Conservation (phyloP, 2,329 filamentous ascomycete genomes). For the Aspergillus alliaceus region DNA sequence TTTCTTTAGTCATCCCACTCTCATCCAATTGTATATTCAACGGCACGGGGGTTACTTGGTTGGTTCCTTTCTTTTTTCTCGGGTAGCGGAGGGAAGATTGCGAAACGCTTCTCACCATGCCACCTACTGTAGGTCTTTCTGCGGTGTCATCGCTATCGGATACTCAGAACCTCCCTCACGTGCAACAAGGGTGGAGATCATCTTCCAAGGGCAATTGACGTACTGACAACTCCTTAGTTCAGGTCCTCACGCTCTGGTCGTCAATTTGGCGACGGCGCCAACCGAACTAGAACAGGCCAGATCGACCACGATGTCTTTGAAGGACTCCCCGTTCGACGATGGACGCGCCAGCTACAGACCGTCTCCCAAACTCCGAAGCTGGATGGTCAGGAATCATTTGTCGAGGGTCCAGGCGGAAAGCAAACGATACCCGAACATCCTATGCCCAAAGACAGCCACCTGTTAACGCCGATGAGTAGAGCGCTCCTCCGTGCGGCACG, state of each 20-base stretch:
- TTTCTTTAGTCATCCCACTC: not conserved
- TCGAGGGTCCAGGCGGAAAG: constrained; percentile 27
- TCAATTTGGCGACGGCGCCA: constrained; percentile 50
- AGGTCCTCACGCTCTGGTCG: constrained; percentile 58
- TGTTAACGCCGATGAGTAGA: constrained; percentile 76
- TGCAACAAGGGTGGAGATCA: not conserved
- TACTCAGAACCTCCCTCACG: not conserved
- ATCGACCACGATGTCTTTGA: constrained; percentile 66
- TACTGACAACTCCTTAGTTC: constrained; percentile 45
- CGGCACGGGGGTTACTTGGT: not conserved
- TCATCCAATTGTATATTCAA: not conserved
- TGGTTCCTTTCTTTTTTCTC: not conserved
- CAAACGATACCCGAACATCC: constrained; percentile 67
- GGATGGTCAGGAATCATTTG: constrained; percentile 52
- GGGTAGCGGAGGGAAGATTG: constrained; percentile 10
- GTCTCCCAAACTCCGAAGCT: constrained; percentile 66
- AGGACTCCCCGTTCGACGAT: constrained; percentile 88
- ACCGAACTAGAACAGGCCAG: constrained; percentile 46
- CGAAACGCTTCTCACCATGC: constrained; percentile 26
- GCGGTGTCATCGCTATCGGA: not conserved
- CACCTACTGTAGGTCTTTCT: constrained; percentile 34
- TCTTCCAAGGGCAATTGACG: not conserved
- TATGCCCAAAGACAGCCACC: constrained; percentile 82
- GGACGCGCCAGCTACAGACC: constrained; percentile 70
- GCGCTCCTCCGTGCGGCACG: constrained; percentile 79